phyloP scores from a whole-genome alignment of 768 basidiomycete genomes.

The Auricularia auricula-judae region DNA sequence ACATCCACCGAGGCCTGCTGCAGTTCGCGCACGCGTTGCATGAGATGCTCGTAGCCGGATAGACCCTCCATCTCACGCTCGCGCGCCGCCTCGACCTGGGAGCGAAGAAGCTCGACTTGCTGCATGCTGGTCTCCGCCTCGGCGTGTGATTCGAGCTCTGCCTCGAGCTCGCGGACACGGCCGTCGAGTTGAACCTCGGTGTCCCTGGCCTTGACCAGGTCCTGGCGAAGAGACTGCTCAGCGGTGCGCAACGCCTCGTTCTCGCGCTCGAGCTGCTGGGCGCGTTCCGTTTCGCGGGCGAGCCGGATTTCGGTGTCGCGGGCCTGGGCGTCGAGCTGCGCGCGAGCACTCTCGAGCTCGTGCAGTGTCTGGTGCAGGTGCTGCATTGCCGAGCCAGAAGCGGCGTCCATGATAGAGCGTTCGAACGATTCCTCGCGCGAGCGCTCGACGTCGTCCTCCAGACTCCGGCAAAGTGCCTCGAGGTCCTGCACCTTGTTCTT shows the following conservation, averaged over 20 bases:
- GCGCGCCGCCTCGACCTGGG: neutral
- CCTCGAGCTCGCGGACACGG: constrained; percentile 14
- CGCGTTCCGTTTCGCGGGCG: neutral
- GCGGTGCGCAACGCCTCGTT: neutral
- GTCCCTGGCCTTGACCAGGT: neutral
- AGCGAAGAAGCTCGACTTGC: constrained; percentile 13
- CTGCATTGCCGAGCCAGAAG: neutral
- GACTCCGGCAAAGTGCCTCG: constrained; percentile 40
- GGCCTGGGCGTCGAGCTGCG: neutral
- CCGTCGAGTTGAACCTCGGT: neutral
- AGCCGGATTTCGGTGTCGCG: neutral
- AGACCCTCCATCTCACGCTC: neutral
- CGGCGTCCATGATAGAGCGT: neutral
- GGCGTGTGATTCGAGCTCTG: constrained; percentile 37
- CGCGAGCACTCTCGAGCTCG: neutral
- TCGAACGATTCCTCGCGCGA: neutral
- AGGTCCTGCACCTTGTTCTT: constrained; percentile 70
- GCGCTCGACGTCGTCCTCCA: constrained; percentile 1
- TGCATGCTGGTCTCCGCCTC: constrained; percentile 9
- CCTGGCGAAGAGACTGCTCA: neutral
- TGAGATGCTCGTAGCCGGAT: neutral
- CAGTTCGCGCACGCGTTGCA: neutral
- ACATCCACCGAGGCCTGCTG: neutral
- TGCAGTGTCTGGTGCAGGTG: neutral
- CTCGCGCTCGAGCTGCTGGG: neutral